Evolutionary conservation across 2,329 filamentous ascomycete genomes (phyloP), one percentile per base, ranked within the genome.

Genomic region (Coniosporium tulheliwenetii): DNA sequence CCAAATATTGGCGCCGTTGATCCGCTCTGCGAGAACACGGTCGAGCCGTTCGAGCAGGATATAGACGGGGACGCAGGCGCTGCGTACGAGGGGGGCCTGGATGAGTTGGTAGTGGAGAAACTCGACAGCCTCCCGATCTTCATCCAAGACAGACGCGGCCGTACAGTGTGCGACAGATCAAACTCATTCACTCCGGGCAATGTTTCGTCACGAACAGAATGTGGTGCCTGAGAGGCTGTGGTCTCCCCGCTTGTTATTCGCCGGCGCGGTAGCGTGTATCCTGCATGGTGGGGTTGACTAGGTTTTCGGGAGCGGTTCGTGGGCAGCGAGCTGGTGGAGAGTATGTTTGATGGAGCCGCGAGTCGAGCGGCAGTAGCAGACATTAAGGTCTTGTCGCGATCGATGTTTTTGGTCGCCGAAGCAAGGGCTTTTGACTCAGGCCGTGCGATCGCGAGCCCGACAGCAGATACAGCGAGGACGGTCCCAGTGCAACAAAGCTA

Each of bases 91-190:
- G 26, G 67, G 10, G 14, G 59, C 51, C 77, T 82, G 46, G 72
- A 77, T 57, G 79, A 76, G 37, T n/a, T n/a, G n/a, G 64, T 66
- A 19, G 77, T 81, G 14, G 79, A 79, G 16, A 79, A 72, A 36
- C 75, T 65, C 16, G 81, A 84, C 33, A 86, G 62, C 39, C 80
- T 75, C n/a, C n/a, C n/a, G n/a, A n/a, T n/a, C 49, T 75, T 74
- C 47, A 85, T 75, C 82, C 82, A 87, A 26, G 80, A 84, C 41
- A 33, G 5, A 33, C 10, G 32, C 4, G 32, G 13, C 10, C 10
- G 13, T 10, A 33, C 32, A 3, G 10, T 8, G 32, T 8, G 32
- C 10, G 32, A 8, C 7, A 16, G 39, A 26, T 40, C 39, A 40
- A 29, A 7, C 13, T 15, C 35, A 8, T 49, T 48, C 39, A 40